Conservation (phyloP, 768 basidiomycete genomes). For the Pisolithus marmoratus region DNA sequence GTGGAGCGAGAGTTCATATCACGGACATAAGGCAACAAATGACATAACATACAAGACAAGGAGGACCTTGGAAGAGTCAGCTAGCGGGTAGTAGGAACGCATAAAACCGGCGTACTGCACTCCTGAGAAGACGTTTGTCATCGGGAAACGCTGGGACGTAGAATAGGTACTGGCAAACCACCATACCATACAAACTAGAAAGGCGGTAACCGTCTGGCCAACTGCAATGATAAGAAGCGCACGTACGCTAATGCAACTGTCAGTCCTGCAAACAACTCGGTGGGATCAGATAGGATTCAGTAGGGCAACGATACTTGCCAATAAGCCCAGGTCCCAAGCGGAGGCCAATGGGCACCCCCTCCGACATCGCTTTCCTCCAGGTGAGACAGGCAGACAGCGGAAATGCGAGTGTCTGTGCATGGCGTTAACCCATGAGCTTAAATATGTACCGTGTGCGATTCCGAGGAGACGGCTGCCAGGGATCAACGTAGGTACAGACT, state of each 20-base stretch:
- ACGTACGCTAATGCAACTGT: conserved; percentile 10
- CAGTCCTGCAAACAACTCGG: conserved; percentile 5
- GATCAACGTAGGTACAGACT: too few species aligned
- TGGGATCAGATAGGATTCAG: neutral
- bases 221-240: neutral
- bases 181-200: conserved; percentile 14
- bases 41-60: neutral
- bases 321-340: conserved; percentile 11
- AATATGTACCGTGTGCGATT: too few species aligned
- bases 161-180: conserved; percentile 13
- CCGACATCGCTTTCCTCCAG: conserved; percentile 5
- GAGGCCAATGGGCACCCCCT: neutral
- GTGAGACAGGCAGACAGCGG: too few species aligned
- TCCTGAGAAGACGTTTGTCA: conserved; percentile 9
- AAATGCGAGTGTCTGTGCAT: too few species aligned
- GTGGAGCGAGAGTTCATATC: neutral
- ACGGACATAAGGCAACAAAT: neutral
- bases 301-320: conserved; percentile 6
- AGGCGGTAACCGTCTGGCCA: neutral
- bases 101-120: conserved; percentile 6
- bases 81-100: neutral
- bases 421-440: too few species aligned
- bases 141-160: conserved; percentile 14
- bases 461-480: too few species aligned
- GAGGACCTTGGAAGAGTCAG: neutral